Evolutionary conservation across 2,329 filamentous ascomycete genomes (phyloP).

Genomic region (Colletotrichum somersetense): DNA sequence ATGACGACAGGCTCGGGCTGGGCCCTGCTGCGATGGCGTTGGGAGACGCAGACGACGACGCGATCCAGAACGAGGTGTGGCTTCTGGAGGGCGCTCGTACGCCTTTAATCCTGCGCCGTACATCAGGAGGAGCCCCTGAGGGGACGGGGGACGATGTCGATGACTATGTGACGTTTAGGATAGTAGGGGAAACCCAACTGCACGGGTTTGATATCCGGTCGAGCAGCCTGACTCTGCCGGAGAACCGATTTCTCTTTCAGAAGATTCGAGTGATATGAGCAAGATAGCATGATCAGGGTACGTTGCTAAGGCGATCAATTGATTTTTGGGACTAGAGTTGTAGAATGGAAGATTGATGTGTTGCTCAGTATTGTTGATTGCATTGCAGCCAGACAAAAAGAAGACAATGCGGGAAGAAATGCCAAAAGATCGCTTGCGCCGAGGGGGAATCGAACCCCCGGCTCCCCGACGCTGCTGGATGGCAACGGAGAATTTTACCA

Average conservation of each 20-base stretch:
- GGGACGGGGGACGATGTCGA: background rate
- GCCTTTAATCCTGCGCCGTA: background rate
- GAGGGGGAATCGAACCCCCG: constrained; percentile 31
- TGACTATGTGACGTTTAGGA: background rate
- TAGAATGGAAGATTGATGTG: no score
- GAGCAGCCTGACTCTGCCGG: background rate
- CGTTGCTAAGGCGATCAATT: no score
- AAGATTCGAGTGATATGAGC: background rate
- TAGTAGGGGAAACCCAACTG: background rate
- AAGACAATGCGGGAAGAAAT: no score
- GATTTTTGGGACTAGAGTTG: no score
- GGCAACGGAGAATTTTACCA: constrained; percentile 33
- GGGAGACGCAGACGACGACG: background rate
- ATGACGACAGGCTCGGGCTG: background rate
- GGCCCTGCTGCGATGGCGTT: background rate
- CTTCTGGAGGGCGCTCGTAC: background rate
- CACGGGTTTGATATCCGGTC: background rate
- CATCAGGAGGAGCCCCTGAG: background rate
- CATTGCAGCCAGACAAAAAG: no score
- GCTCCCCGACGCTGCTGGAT: constrained; percentile 25
- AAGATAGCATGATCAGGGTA: no score
- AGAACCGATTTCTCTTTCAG: background rate
- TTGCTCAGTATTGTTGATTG: no score
- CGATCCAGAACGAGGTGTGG: background rate
- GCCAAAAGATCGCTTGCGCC: background rate